A percentile compares a stretch with the other conserved stretches of the same genome.
These are phyloP conservation scores for Eucalyptus decipiens DNA, from an alignment of 345 rosid genomes.

Conservation along the genomic window DNA sequence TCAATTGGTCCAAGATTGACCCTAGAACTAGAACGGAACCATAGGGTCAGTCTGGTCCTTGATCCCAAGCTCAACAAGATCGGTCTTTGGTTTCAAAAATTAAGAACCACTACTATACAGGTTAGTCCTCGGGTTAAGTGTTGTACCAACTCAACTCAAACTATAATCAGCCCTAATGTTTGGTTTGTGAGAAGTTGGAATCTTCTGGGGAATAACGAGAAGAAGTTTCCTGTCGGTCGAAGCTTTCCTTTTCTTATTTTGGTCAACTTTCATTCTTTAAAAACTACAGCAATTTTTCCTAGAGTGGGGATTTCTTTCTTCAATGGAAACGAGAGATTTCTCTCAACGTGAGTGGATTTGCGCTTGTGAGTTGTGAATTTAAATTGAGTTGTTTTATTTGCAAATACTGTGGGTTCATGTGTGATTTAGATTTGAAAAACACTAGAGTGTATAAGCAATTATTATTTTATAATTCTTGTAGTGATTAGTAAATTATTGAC, in stretches of 20 bases:
- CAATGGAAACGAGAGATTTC: neutral
- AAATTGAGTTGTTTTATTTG: neutral
- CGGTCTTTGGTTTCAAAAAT: too few relatives aligned
- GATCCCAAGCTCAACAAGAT: too few relatives aligned
- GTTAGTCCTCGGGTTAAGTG: too few relatives aligned
- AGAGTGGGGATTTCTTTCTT: neutral
- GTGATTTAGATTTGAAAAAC: neutral
- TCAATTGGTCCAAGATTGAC: too few relatives aligned
- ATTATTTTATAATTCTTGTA: neutral
- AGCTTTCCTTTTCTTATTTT: neutral
- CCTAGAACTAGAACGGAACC: too few relatives aligned
- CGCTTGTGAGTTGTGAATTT: neutral
- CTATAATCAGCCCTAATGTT: too few relatives aligned
- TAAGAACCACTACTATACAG: too few relatives aligned
- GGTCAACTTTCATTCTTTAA: neutral
- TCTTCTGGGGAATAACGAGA: too few relatives aligned
- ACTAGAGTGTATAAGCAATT: neutral
- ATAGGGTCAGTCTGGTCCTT: too few relatives aligned
- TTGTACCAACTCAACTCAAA: rapidly evolving
- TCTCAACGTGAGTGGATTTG: neutral
- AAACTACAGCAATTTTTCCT: rapidly evolving
- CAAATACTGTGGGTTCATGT: rapidly evolving
- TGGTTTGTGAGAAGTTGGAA: too few relatives aligned
- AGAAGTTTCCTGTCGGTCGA: neutral
- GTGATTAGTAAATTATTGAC: neutral